A percentile compares a stretch with the other conserved stretches of the same genome.
These are phyloP conservation scores for Fimicolochytrium jonesii DNA, from an alignment of 192 early-diverging fungal genomes.

Conservation along the genomic window DNA sequence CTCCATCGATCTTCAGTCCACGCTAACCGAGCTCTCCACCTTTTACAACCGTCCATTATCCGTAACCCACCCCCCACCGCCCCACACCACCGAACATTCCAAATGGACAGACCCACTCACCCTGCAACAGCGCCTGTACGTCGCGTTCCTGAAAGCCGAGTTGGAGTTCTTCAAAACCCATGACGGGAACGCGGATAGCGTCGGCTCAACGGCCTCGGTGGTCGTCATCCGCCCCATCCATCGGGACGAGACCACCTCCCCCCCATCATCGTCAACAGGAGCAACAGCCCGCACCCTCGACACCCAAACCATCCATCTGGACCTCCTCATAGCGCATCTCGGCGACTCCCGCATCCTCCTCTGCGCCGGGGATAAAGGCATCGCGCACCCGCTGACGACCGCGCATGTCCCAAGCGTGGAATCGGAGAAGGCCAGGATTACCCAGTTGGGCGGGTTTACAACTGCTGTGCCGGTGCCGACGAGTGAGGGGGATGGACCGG, in stretches of 20 bases:
- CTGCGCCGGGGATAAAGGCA: not conserved
- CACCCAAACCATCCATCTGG: too few species aligned
- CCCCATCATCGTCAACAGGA: too few species aligned
- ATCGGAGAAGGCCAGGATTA: not conserved
- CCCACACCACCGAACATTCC: not conserved
- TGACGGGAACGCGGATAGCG: not conserved
- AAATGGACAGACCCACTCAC: slow-evolving; percentile 12
- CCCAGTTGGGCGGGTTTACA: slow-evolving; percentile 11
- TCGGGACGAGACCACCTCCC: too few species aligned
- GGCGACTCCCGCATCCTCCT: slow-evolving; percentile 5
- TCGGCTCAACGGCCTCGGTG: slow-evolving; percentile 11
- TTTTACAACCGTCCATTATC: slow-evolving; percentile 1
- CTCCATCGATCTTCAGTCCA: not conserved
- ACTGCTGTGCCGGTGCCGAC: not conserved
- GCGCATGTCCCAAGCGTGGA: not conserved
- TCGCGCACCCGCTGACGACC: slow-evolving; percentile 5
- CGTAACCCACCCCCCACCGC: not conserved
- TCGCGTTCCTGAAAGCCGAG: slow-evolving; percentile 16
- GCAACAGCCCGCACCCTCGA: too few species aligned
- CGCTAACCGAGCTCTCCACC: not conserved
- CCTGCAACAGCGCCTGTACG: slow-evolving; percentile 5
- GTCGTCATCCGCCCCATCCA: not conserved
- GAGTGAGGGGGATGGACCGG: too few species aligned
- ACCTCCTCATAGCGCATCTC: not conserved
- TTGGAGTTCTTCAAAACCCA: not conserved